phyloP scores from a whole-genome alignment of 208 protist genomes.

The Leishmania amazonensis region DNA sequence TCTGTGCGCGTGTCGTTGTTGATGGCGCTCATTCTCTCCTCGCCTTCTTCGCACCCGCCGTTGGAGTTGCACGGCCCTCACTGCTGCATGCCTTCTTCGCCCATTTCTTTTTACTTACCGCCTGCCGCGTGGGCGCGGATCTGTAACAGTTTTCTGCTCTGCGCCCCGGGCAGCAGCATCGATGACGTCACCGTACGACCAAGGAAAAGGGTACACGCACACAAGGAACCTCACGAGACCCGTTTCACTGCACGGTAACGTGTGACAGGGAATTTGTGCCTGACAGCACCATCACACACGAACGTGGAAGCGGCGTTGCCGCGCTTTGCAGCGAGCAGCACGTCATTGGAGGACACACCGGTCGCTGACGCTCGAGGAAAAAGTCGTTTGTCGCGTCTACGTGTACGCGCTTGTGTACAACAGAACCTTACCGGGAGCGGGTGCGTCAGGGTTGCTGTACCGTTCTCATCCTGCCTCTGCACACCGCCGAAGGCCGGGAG shows the following conservation, averaged over 20 bases:
- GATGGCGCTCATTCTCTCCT: neutral
- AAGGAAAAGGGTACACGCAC: neutral
- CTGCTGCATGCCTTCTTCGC: neutral
- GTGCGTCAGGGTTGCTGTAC: neutral
- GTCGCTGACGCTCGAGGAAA: neutral
- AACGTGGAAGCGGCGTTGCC: neutral
- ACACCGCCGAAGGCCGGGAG: neutral
- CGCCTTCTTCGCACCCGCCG: neutral
- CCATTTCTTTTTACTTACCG: neutral
- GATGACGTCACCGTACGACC: neutral
- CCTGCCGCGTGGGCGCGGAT: neutral
- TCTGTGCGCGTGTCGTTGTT: neutral
- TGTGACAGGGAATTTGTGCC: neutral
- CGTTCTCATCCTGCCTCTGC: neutral
- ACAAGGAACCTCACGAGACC: neutral
- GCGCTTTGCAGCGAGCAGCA: neutral
- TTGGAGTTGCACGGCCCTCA: neutral
- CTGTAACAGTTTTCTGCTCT: neutral
- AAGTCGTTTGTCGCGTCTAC: neutral
- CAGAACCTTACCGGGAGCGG: neutral
- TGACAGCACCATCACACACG: neutral
- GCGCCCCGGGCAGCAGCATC: neutral
- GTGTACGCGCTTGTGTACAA: neutral
- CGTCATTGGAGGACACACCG: neutral
- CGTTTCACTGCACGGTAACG: neutral